Evolutionary conservation across 441 rosid genomes (phyloP).

Genomic region (Omphalea diandra): DNA sequence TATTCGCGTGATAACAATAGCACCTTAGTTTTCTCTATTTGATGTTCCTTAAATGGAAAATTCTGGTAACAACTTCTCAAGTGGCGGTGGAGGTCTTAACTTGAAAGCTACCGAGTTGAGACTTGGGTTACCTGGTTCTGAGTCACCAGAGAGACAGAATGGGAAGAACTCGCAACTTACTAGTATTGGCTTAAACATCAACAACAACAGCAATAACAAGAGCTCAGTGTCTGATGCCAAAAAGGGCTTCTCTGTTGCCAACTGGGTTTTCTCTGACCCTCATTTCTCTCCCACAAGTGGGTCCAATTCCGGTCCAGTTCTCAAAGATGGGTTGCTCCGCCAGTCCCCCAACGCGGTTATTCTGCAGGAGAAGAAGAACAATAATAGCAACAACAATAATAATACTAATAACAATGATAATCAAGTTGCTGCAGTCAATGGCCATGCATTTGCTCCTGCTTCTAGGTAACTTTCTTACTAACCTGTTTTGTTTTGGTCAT

Average conservation of each 20-base stretch:
- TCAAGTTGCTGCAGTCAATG: constrained; percentile 24
- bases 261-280: constrained; percentile 54
- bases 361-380: constrained; percentile 51
- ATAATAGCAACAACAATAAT: no score
- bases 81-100: constrained; percentile 34
- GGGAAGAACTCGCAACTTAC: constrained; percentile 15
- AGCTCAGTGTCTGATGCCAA: constrained; percentile 53
- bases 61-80: constrained; percentile 33
- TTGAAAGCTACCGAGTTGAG: constrained; percentile 75
- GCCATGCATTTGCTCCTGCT: constrained; percentile 47
- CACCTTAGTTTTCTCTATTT: constrained; percentile 11
- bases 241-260: constrained; percentile 66
- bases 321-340: constrained; percentile 41
- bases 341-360: constrained; percentile 36
- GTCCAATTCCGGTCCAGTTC: constrained; percentile 34
- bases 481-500: neutral
- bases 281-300: constrained; percentile 31
- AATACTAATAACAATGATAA: no score
- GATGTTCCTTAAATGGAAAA: constrained; percentile 47
- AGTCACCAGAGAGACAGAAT: constrained; percentile 53
- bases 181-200: constrained; percentile 6
- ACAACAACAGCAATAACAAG: constrained; percentile 21
- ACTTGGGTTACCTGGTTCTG: constrained; percentile 81
- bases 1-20: constrained; percentile 9
- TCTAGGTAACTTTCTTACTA: constrained; percentile 39